Base-by-base conservation (phyloP, 78 protist species). In the Cavenderia fasciculata region DNA sequence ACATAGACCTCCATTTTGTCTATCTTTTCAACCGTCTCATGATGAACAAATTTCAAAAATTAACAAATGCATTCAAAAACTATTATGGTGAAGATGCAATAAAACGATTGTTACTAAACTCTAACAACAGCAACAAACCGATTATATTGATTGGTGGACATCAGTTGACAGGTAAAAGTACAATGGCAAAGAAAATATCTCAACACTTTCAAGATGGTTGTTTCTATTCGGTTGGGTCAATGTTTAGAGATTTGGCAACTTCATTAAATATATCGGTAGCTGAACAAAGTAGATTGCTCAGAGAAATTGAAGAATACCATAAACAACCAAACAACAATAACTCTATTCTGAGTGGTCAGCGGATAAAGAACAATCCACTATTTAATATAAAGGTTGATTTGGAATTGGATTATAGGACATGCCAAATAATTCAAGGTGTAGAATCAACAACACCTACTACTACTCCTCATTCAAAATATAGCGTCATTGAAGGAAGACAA, bases 401-500 rank as follows among this genome's bases (percentile, higher is more conserved):
- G 14, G 88, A 79, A 43, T n/a, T 79, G 57, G 88, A 79, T 56
- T 79, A 66, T 41, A 47, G 29, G 18, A 79, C 88, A 12, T 66
- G 74, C 21, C 25, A 79, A 40, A 66, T 79, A 3, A 68, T 79
- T 16, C 23, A 61, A 3, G 59, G 68, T 29, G 16, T 4, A 8
- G 33, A 74, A 2, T 29, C 12, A 5, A 59, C 4, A 5, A 46
- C 51, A 46, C 7, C 51, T 14, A 46, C 51, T 14, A 46, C 51
- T 14, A n/a, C n/a, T n/a, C n/a, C n/a, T n/a, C n/a, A n/a, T n/a
- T 21, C 10, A 12, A 10, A 52, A 4, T 79, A 79, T 46, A 36
- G 27, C 27, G 88, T 79, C 7, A 79, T 79, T 0, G 88, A 79
- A 41, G 88, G 88, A 11, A 44, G 88, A 79, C 88, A 79, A 40